A percentile compares a stretch with the other conserved stretches of the same genome.
Conservation (phyloP, 73 alveolate species). For the Strombidium stylifer region DNA sequence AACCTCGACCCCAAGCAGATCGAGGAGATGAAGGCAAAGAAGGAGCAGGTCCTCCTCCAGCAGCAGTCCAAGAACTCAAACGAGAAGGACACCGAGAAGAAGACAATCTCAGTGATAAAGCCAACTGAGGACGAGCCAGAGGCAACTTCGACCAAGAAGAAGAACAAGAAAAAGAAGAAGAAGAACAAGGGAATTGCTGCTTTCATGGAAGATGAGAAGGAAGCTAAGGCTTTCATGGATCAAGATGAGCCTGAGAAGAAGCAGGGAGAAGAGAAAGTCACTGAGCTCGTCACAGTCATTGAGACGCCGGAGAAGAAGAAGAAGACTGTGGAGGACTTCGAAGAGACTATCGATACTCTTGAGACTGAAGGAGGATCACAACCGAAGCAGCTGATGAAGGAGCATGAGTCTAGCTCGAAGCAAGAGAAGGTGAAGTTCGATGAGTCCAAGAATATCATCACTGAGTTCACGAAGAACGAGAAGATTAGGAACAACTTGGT, state of each 20-base stretch:
- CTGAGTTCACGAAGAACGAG: too few relatives aligned
- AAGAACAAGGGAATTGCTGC: slow-evolving; percentile 35
- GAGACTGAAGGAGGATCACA: too few relatives aligned
- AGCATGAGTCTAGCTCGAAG: too few relatives aligned
- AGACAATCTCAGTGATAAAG: too few relatives aligned
- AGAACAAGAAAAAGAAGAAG: slow-evolving; percentile 1
- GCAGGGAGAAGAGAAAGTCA: background rate
- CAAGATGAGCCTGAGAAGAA: background rate
- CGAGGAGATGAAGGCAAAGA: background rate
- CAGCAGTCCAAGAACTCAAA: background rate
- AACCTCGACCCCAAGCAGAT: slow-evolving; percentile 5
- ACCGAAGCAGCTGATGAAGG: slow-evolving; percentile 2
- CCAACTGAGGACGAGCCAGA: background rate
- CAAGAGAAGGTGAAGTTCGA: too few relatives aligned
- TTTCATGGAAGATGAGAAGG: slow-evolving; percentile 49
- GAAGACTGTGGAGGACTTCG: slow-evolving; percentile 37
- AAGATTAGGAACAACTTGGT: background rate
- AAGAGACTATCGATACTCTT: slow-evolving; percentile 3
- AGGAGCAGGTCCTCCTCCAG: background rate
- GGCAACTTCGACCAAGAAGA: background rate
- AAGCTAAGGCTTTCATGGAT: slow-evolving; percentile 12
- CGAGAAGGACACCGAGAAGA: background rate
- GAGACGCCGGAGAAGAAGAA: slow-evolving; percentile 7
- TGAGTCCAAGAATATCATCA: too few relatives aligned
- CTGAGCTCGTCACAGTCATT: slow-evolving; percentile 9